Base-by-base conservation (phyloP, 495 filamentous ascomycete genomes). In the Penicillium odoratum region DNA sequence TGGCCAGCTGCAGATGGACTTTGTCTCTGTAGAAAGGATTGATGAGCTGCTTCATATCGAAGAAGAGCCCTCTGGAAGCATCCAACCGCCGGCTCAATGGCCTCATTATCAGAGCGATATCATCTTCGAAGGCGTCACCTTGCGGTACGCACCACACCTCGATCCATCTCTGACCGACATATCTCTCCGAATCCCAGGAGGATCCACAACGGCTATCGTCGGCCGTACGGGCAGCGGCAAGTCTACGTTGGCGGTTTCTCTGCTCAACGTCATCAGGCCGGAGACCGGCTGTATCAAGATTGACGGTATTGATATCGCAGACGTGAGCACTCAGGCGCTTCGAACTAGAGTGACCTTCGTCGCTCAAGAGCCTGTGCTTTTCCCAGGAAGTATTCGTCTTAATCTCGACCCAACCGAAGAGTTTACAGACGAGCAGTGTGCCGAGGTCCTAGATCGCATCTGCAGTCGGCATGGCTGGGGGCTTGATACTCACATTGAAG, bases 1-100 rank as follows among this genome's bases (percentile, higher is more conserved):
- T 59, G 90, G 90, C 30, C 81, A 88, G 62, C 79, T 95, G 28
- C 89, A 93, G 73, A 93, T 95, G 89, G 86, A 92, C 61, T 93
- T 93, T 59, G 90, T 93, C 13, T 92, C 88, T 0, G 90, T 95
- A 3, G 91, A 95, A 70, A 81, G 91, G 28, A 82, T 95, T 3
- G 84, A 92, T 28, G 90, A 94, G 63, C 75, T 93, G 0, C 77
- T 92, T 3, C 78, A 88, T 55, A 78, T 93, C 2, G 88, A 91
- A 38, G 83, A 89, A 65, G 91, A 95, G 69, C 75, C 84, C 0
- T 72, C 72, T 3, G 90, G 90, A 7, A 77, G 81, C 3, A 68
- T 89, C 13, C 62, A 79, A 6, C 90, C 91, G 1, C 88, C 91
- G 18, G 84, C 86, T 0, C 78, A 77, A n/a, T 95, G 91, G 91